Base-by-base conservation (phyloP, 2,329 filamentous ascomycete species). In the Mariannaea elegans region DNA sequence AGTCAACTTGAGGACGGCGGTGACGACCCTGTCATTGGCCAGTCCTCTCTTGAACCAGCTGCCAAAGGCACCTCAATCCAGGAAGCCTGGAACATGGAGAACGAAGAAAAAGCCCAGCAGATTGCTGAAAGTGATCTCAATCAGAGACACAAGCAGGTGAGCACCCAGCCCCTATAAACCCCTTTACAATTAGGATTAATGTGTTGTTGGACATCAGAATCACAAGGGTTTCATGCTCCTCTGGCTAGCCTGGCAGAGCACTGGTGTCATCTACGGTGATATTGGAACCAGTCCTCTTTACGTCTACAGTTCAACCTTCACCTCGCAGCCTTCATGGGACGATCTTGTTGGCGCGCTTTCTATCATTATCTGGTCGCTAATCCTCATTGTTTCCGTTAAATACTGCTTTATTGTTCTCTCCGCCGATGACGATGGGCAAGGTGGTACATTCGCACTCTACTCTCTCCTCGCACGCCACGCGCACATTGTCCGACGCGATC, bases 391-490 rank as follows among this genome's bases (percentile, higher is more conserved):
- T 23, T 89, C 86, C 0, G 65, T 89, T 56, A 91, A 91, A 76
- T 90, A 90, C 68, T 78, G 87, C 31, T 77, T 88, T 62, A 84
- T 90, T 69, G 82, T 91, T 32, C 74, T 91, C 2, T 76, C 76
- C 29, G 88, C 88, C 42, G 87, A 90, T 71, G 87, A 90, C 59
- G 87, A 90, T 69, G 88, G 88, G 34, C 86, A 90, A 66, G 88
- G 88, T 18, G 88, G 88, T 23, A 90, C 87, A 0, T 90, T 90
- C 72, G 85, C 83, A n/a, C 82, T 86, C 24, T 90, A 90, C 72
- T 86, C 84, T 3, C 75, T 90, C 12, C 79, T 90, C 1, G 82
- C 87, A 1, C 77, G 85, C 65, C 56, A 84, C 80, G 80, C 82
- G 42, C 80, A 87, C 61, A 88, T 90, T 61, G 80, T 83, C 10